Evolutionary conservation across 1,284 basidiomycete species (phyloP).

Genomic region (Apiotrichum akiyoshidainum): DNA sequence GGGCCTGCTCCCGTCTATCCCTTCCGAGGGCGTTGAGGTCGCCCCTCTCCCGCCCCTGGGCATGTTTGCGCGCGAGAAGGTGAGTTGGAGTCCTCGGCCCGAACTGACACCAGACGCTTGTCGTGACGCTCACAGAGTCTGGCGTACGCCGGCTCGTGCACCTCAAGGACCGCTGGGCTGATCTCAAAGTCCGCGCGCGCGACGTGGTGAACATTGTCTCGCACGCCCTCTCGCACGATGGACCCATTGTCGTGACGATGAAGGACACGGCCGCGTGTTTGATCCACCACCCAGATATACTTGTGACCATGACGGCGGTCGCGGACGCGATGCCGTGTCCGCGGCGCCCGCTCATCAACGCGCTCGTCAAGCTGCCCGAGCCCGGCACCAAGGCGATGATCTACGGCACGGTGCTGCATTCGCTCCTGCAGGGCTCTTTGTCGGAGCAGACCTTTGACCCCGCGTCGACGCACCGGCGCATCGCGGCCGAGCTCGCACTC

Average conservation of each 20-base stretch:
- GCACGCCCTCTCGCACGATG: slow-evolving; percentile 33
- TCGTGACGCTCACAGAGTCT: slow-evolving; percentile 21
- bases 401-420: slow-evolving; percentile 87
- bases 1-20: slow-evolving; percentile 19
- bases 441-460: slow-evolving; percentile 36
- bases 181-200: slow-evolving; percentile 53
- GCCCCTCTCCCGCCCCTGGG: slow-evolving; percentile 13
- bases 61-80: slow-evolving; percentile 24
- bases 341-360: slow-evolving; percentile 72
- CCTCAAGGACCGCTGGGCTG: slow-evolving; percentile 47
- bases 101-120: slow-evolving; percentile 26
- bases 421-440: slow-evolving; percentile 78
- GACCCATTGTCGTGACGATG: slow-evolving; percentile 36
- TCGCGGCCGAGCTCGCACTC: slow-evolving; percentile 38
- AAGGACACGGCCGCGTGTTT: slow-evolving; percentile 52
- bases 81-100: slow-evolving; percentile 6
- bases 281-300: slow-evolving; percentile 82
- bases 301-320: slow-evolving; percentile 82
- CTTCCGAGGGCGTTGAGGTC: neutral
- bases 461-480: slow-evolving; percentile 28
- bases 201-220: slow-evolving; percentile 72
- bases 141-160: slow-evolving; percentile 31
- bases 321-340: slow-evolving; percentile 75
- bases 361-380: slow-evolving; percentile 58
- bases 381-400: slow-evolving; percentile 56